phyloP scores from a whole-genome alignment of 371 early-diverging fungal species.

The Mucor velutinosus region DNA sequence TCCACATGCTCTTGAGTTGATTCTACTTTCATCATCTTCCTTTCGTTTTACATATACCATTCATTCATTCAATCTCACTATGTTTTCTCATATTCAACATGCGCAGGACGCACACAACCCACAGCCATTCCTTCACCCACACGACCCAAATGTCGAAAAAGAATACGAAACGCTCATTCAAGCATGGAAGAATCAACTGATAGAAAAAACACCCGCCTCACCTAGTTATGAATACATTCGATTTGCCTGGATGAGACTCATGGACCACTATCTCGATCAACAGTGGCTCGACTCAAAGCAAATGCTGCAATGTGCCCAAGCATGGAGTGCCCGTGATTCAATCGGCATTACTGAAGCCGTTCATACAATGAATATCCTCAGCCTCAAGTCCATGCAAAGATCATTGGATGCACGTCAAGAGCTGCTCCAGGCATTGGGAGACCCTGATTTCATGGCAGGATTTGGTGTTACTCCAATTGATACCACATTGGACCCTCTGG shows the following conservation, averaged over 20 bases:
- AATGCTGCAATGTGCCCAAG: constrained; percentile 47
- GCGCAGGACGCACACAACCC: constrained; percentile 18
- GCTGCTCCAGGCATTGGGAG: constrained; percentile 28
- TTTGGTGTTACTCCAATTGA: constrained; percentile 9
- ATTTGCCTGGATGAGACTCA: constrained; percentile 29
- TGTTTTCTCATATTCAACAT: constrained; percentile 15
- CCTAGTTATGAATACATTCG: constrained; percentile 21
- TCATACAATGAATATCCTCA: constrained; percentile 41
- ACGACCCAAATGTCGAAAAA: constrained; percentile 30
- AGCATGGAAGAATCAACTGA: constrained; percentile 36
- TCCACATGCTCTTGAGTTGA: neutral
- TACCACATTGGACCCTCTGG: constrained; percentile 3
- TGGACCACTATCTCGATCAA: constrained; percentile 43
- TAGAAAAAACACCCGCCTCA: constrained; percentile 16
- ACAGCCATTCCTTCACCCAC: constrained; percentile 13
- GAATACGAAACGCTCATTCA: constrained; percentile 41
- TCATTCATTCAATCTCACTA: constrained; percentile 9
- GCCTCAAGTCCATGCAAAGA: constrained; percentile 41
- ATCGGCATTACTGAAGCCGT: constrained; percentile 33
- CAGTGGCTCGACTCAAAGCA: constrained; percentile 47
- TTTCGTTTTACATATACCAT: neutral
- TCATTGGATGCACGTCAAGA: constrained; percentile 40
- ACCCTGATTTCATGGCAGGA: constrained; percentile 20
- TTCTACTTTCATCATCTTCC: neutral
- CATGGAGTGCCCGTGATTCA: constrained; percentile 38